These are phyloP conservation scores for Saturnispora galanensis DNA, from an alignment of 805 yeast genomes.

Conservation along the genomic window DNA sequence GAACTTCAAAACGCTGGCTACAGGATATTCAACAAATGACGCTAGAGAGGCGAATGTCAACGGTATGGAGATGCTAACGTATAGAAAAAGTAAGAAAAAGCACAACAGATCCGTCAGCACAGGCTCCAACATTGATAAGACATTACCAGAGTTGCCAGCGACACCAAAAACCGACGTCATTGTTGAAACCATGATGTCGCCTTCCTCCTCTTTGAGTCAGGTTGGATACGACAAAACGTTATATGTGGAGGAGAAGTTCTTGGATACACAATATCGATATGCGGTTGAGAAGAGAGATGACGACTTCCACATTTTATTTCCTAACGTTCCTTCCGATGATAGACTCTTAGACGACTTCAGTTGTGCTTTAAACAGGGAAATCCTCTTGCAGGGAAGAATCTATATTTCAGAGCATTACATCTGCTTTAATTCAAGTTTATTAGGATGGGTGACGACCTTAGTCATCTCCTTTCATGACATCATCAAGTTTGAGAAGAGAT, in stretches of 20 bases:
- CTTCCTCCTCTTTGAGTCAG: not conserved
- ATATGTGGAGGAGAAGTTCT: slow-evolving; percentile 49
- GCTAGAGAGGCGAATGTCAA: no score
- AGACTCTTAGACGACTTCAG: slow-evolving; percentile 75
- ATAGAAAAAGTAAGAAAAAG: no score
- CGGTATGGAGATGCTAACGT: no score
- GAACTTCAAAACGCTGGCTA: slow-evolving; percentile 1
- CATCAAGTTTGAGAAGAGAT: slow-evolving; percentile 62
- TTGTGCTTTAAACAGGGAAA: slow-evolving; percentile 84
- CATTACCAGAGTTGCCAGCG: slow-evolving; percentile 22
- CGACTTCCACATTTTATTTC: slow-evolving; percentile 72
- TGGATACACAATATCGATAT: slow-evolving; percentile 49
- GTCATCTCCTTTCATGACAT: slow-evolving; percentile 66
- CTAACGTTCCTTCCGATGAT: slow-evolving; percentile 58
- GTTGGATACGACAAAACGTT: slow-evolving; percentile 30
- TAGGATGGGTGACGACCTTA: slow-evolving; percentile 86
- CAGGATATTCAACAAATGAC: not conserved
- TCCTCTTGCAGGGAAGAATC: slow-evolving; percentile 76
- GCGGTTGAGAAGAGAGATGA: slow-evolving; percentile 56
- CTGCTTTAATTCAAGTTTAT: slow-evolving; percentile 77
- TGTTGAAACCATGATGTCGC: slow-evolving; percentile 37
- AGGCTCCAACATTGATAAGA: slow-evolving; percentile 7
- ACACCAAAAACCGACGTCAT: slow-evolving; percentile 45
- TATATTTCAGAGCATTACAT: slow-evolving; percentile 70
- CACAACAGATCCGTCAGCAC: no score